phyloP scores from a whole-genome alignment of 768 basidiomycete genomes.

The Rhodotorula graminis region DNA sequence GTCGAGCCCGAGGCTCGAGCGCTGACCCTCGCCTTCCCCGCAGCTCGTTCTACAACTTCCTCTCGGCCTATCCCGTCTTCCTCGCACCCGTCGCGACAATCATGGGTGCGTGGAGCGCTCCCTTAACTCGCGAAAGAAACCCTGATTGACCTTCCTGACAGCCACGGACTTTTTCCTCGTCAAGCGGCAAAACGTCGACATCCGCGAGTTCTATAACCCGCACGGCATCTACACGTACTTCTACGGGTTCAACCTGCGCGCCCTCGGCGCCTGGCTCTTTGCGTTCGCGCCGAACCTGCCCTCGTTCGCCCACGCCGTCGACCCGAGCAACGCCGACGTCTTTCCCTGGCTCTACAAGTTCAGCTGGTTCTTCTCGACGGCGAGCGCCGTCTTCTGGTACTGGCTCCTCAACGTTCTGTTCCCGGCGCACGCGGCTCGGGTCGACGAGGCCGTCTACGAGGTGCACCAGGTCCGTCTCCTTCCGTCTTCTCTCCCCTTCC shows the following conservation, averaged over 20 bases:
- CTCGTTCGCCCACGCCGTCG: conserved; percentile 44
- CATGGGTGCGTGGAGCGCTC: conserved; percentile 2
- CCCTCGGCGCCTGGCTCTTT: conserved; percentile 41
- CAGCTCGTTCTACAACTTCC: conserved; percentile 42
- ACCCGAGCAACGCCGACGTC: conserved; percentile 21
- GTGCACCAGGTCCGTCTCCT: neutral
- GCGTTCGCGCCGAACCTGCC: conserved; percentile 44
- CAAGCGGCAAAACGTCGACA: conserved; percentile 28
- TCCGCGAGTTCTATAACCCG: conserved; percentile 40
- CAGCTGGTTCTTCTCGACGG: conserved; percentile 11
- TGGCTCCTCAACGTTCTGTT: conserved; percentile 1
- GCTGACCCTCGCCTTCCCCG: neutral
- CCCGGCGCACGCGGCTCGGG: conserved; percentile 6
- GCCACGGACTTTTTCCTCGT: conserved; percentile 39
- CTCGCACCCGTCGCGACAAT: conserved; percentile 44
- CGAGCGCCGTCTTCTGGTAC: conserved; percentile 11
- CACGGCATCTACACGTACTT: conserved; percentile 43
- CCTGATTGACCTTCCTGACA: too few species aligned
- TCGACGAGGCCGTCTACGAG: conserved; percentile 27
- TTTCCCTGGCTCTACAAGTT: conserved; percentile 14
- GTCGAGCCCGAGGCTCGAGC: neutral
- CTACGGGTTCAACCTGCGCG: conserved; percentile 44
- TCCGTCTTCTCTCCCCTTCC: neutral
- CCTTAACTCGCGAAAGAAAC: too few species aligned
- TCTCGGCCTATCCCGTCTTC: conserved; percentile 43